Percentiles rank a stretch among this genome's conserved stretches.
These are phyloP conservation scores for Aspergillus sp. DNA, from an alignment of 2,329 filamentous ascomycete genomes.

Conservation along the genomic window DNA sequence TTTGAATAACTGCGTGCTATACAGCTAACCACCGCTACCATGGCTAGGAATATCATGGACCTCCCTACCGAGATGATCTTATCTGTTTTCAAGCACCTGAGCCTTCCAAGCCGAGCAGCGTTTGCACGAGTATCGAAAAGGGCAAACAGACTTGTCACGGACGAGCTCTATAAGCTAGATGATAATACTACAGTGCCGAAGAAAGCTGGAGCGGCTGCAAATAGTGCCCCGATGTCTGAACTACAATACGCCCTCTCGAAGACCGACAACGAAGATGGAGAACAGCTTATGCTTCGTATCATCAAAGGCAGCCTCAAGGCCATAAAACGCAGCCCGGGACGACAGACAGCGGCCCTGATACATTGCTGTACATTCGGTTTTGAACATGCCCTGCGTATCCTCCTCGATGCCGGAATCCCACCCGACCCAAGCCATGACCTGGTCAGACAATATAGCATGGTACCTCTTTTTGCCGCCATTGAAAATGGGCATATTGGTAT, in stretches of 20 bases:
- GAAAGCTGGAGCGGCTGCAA: too few species aligned
- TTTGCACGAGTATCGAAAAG: too few species aligned
- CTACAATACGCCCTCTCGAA: background rate
- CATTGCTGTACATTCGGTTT: background rate
- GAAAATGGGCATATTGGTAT: background rate
- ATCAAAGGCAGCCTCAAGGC: background rate
- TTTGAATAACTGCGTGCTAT: too few species aligned
- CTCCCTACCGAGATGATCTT: too few species aligned
- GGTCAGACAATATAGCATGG: too few species aligned
- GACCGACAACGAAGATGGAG: background rate
- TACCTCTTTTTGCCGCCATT: background rate
- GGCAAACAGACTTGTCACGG: too few species aligned
- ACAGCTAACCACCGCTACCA: too few species aligned
- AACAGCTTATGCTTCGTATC: background rate
- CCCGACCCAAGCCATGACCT: background rate
- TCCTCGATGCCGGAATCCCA: background rate
- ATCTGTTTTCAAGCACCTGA: too few species aligned
- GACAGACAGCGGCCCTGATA: background rate
- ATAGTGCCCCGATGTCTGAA: background rate
- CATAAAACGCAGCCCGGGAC: background rate
- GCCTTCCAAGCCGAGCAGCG: too few species aligned
- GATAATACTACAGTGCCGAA: too few species aligned
- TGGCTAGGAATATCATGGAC: too few species aligned
- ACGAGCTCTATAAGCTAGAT: too few species aligned
- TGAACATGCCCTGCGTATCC: background rate